Percentiles rank a stretch among this genome's conserved stretches.
Conservation (phyloP, 257 asterid species). For the Nicotiana tabacum region DNA sequence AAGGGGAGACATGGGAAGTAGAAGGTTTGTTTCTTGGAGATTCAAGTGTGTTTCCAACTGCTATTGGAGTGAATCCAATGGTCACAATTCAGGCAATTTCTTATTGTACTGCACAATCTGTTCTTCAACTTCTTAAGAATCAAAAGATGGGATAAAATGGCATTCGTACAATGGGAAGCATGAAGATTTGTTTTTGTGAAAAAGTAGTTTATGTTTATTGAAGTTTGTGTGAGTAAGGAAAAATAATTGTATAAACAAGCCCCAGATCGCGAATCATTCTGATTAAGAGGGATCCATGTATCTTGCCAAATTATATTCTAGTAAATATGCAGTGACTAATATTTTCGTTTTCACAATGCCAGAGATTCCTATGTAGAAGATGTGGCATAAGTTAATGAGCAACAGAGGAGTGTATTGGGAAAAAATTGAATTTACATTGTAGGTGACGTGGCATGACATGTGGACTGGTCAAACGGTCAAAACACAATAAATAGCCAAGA, state of each 20-base stretch:
- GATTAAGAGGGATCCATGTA: background rate
- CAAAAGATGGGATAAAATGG: background rate
- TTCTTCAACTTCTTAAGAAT: conserved; percentile 39
- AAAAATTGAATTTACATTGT: too few relatives aligned
- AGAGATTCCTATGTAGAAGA: background rate
- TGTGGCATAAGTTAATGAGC: background rate
- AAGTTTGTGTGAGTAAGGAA: background rate
- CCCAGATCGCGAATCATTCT: too few relatives aligned
- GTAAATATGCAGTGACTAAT: background rate
- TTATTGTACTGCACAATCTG: conserved; percentile 68
- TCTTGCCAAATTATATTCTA: background rate
- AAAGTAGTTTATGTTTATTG: background rate
- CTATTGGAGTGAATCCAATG: conserved; percentile 93
- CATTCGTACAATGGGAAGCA: background rate
- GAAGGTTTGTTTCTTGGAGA: conserved; percentile 71
- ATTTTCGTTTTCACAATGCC: background rate
- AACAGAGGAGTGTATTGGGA: too few relatives aligned
- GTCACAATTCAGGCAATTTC: conserved; percentile 79
- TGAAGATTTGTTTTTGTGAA: background rate
- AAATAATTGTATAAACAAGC: too few relatives aligned
- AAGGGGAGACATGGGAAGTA: conserved; percentile 81
- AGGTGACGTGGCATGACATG: too few relatives aligned
- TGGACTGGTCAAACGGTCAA: too few relatives aligned
- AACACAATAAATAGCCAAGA: too few relatives aligned
- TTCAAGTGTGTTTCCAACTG: conserved; percentile 83